Evolutionary conservation across 768 basidiomycete genomes (phyloP), one percentile per base, ranked within the genome.

Genomic region (Hericium erinaceus): DNA sequence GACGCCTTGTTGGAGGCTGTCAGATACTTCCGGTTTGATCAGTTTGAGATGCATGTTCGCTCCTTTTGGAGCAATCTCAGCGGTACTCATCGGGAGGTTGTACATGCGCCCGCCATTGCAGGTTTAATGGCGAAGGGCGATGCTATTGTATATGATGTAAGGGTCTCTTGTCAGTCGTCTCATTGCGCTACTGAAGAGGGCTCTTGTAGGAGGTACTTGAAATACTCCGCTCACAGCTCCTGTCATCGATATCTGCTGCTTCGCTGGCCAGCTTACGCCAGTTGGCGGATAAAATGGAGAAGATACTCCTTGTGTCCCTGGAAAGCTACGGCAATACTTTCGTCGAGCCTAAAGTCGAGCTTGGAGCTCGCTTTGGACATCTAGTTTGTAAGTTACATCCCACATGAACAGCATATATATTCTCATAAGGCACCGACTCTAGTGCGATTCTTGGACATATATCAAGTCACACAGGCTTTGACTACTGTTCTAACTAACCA

Each of bases 381-480:
- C 80, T 94, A 55, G 87, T 94, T 68, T 80, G 89, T 91, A 64
- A 72, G 88, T 89, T 50, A 38, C 18, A 39, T 51, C 48, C 46
- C 28, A 26, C 38, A 39, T 22, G 28, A 8, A 7, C 20, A 26
- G 24, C 39, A 52, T 46, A 22, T 39, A 48, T 39, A 39, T 51
- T 56, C 60, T 64, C 57, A 64, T 20, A 37, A 41, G 62, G 58
- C 28, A 59, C 59, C 64, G 33, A 26, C 63, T 62, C 15, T 61
- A 92, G 91, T 93, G 71, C 86, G 91, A 67, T 94, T 89, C 77
- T 78, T 94, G 58, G 91, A 94, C 66, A 92, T 94, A 56, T 92
- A 89, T 68, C 92, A 93, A 70, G 90, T 94, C 55, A 92, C 91
- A 0, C 90, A 92, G 66, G 92, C 92, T 13, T 74, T 94, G 55